phyloP scores from a whole-genome alignment of 2,329 filamentous ascomycete genomes.

The Penicillium sp. region DNA sequence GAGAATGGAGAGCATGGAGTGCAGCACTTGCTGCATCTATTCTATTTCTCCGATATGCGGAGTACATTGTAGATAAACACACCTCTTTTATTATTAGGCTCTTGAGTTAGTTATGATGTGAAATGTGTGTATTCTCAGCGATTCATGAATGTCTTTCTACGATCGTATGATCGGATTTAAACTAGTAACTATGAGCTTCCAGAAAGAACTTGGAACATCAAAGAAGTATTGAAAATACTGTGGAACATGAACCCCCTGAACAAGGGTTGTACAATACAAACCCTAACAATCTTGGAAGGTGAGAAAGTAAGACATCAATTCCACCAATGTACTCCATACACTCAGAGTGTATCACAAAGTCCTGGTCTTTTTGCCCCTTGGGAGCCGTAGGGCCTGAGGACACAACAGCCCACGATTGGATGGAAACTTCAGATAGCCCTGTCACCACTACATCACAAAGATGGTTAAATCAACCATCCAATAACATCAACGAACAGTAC shows the following conservation, averaged over 20 bases:
- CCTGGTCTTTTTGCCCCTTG: not conserved
- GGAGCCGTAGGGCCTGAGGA: not conserved
- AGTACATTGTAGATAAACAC: not conserved
- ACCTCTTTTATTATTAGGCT: not conserved
- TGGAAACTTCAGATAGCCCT: not conserved
- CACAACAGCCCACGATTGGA: not conserved
- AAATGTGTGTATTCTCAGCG: not conserved
- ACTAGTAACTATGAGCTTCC: conserved; percentile 6
- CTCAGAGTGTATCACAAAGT: not conserved
- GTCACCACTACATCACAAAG: not conserved
- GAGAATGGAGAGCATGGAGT: conserved; percentile 16
- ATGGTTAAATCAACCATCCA: not conserved
- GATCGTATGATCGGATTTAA: not conserved
- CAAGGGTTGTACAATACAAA: conserved; percentile 4
- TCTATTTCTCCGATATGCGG: not conserved
- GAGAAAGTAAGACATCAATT: conserved; percentile 16
- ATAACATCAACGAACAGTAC: not conserved
- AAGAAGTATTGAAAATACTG: not conserved
- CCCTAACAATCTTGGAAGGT: conserved; percentile 25
- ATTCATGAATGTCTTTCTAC: not conserved
- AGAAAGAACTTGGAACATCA: conserved; percentile 1
- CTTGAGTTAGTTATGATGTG: conserved; percentile 1
- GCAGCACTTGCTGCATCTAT: not conserved
- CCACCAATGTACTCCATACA: not conserved
- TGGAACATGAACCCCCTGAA: too few species aligned